Evolutionary conservation across 2,329 filamentous ascomycete species (phyloP), one percentile per base, ranked within the genome.

Genomic region (Aphanocladium album): DNA sequence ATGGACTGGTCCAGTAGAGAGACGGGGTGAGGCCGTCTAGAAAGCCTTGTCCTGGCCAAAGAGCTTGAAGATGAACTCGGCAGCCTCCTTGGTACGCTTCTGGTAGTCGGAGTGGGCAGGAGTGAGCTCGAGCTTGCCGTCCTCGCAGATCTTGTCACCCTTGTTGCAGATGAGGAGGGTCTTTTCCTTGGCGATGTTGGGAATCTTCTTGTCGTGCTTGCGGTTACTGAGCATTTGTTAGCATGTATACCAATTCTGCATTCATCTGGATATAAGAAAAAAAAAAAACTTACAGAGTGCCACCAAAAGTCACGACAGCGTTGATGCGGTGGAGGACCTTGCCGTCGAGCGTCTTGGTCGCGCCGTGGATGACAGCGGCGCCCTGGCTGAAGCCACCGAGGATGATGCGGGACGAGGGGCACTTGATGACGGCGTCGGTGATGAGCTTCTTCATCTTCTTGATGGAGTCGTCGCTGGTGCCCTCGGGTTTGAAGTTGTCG

Each of bases 161-260:
- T 60, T 16, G 63, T 76, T 76, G 69, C 76, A 78, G 68, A 77
- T 76, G 64, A 77, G 72, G 45, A 73, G 70, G 54, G 72, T 75
- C 66, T 72, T 70, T 51, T 72, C 70, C 16, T 63, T 51, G 23
- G 72, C 70, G 65, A 71, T 77, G 43, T 71, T 69, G 39, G 64
- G 64, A 57, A 77, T 75, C 53, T 70, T 69, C 19, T 70, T 73
- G 23, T 69, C 65, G 63, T 76, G 73, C 57, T 76, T 71, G n/a
- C 19, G 33, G 21, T 37, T 49, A 3, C 57, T 11, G 9, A 11
- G 27, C 4, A 16, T 39, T 3, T 39, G 35, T 39, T 39, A 39
- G 35, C 35, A 39, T 39, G n/a, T n/a, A 14, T 39, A 4, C 35
- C 12, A 17, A 30, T 30, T 5, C 9, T 17, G 35, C 33, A 35